Evolutionary conservation across 345 rosid genomes (phyloP).

Genomic region (Moricandia moricandioides): DNA sequence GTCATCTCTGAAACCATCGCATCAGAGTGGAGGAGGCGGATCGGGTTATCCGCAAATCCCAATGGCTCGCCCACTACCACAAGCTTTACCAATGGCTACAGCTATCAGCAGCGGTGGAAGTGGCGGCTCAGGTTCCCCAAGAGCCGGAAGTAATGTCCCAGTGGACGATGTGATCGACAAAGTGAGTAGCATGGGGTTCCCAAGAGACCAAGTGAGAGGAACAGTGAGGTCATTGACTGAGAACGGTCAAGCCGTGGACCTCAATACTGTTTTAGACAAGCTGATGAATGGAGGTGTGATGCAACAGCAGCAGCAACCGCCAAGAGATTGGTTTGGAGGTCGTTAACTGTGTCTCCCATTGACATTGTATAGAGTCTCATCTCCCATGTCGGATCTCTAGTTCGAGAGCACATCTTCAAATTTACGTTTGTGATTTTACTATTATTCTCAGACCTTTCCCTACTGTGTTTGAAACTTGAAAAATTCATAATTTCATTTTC

Average conservation of each 20-base stretch:
- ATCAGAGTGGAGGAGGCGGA: slow-evolving; percentile 38
- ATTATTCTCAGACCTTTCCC: not conserved
- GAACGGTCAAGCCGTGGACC: slow-evolving; percentile 83
- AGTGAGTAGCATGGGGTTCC: slow-evolving; percentile 82
- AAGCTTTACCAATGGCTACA: slow-evolving; percentile 65
- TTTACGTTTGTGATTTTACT: not conserved
- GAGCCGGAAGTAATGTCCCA: slow-evolving; percentile 74
- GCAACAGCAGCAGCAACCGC: slow-evolving; percentile 66
- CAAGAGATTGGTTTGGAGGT: slow-evolving; percentile 69
- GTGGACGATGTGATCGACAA: slow-evolving; percentile 78
- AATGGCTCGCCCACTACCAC: slow-evolving; percentile 72
- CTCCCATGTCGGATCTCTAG: not conserved
- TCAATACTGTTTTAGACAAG: slow-evolving; percentile 85
- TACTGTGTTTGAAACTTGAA: not conserved
- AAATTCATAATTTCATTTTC: not conserved
- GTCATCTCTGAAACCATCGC: slow-evolving; percentile 43
- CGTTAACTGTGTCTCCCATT: slow-evolving; percentile 40
- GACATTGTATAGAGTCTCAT: slow-evolving; percentile 36
- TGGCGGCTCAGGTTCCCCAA: slow-evolving; percentile 56
- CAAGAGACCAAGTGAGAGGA: slow-evolving; percentile 84
- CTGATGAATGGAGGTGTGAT: slow-evolving; percentile 69
- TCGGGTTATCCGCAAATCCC: slow-evolving; percentile 80
- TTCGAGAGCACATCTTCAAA: not conserved
- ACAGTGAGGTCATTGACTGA: slow-evolving; percentile 77
- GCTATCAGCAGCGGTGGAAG: slow-evolving; percentile 44